Conservation (phyloP, 148 eudicot genomes). For the Pharnaceum exiguum region DNA sequence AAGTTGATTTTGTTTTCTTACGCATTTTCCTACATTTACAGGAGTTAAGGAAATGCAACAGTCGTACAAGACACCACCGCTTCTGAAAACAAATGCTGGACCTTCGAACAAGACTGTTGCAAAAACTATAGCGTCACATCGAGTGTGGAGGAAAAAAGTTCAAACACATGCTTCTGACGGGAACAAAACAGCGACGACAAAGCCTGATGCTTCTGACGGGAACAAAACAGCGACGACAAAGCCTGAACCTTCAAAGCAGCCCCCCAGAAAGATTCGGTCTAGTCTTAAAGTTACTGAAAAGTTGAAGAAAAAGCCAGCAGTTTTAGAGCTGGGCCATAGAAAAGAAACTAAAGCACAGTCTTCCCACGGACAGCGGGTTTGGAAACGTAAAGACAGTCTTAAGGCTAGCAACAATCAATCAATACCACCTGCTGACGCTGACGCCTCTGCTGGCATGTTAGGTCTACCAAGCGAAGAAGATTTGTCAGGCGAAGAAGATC, state of each 20-base stretch:
- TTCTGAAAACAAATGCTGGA: background rate
- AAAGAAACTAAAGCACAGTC: background rate
- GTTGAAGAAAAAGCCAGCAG: slow-evolving; percentile 1
- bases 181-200: background rate
- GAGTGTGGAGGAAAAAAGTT: slow-evolving; percentile 2
- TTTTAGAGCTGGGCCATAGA: background rate
- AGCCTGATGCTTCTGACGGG: background rate
- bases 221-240: background rate
- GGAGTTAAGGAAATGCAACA: slow-evolving; percentile 7
- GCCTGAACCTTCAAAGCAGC: background rate
- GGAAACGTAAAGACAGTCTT: background rate
- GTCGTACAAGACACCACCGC: background rate
- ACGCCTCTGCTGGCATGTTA: background rate
- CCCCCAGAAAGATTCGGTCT: background rate
- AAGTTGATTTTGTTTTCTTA: no score
- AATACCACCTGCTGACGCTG: background rate
- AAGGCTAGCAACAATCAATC: no score
- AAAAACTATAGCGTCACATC: slow-evolving; percentile 7
- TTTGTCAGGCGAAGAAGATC: background rate
- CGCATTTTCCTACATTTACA: background rate
- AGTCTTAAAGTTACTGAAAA: slow-evolving; percentile 3
- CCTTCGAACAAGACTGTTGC: slow-evolving; percentile 4
- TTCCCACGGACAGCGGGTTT: background rate
- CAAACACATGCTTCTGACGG: background rate
- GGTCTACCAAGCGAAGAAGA: background rate